Evolutionary conservation across 371 early-diverging fungal species (phyloP), one percentile per base, ranked within the genome.

Genomic region (Mortierella sp.): DNA sequence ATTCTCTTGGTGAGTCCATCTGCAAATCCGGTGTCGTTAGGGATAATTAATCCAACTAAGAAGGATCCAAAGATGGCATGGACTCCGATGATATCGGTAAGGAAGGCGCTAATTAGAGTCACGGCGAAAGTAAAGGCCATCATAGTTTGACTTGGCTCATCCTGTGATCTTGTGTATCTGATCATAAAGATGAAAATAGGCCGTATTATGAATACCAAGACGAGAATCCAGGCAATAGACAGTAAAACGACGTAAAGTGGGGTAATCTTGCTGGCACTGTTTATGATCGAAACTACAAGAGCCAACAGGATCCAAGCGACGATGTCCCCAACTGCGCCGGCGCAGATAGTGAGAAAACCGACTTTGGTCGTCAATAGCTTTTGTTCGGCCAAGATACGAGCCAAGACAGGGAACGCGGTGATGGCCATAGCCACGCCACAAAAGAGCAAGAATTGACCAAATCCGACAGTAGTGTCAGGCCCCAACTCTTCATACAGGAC

Each of bases 11-110:
- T 93, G 26, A 98, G 88, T 54, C 92, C 91, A 62, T 94, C 86
- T 3, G 97, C 93, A 70, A 98, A 93, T 28, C 97, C 96, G 62
- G 92, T 88, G 58, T 95, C 93, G 83, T 96, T 97, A 2, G 98
- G 98, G 20, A 95, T 88, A 51, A 96, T 93, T 37, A 95, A 86
- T 5, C 98, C 98, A 14, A 92, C 90, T 4, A 97, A 66, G 81
- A 97, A 97, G 5, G 92, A 96, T 24, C 98, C 98, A 87, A 98
- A 97, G 67, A 97, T 97, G 37, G 95, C 88, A 83, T 97, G 95
- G 49, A 96, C 90, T 28, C 98, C 97, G 68, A 96, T 93, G 57
- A 93, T 88, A 61, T 96, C 91, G 0, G 96, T 96, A 62, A 96
- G 90, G 87, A 92, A 95, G 0, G 94, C 92, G 45, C 92, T 91